Conservation (phyloP, 2,329 filamentous ascomycete species). For the Karstenula rhodostoma region DNA sequence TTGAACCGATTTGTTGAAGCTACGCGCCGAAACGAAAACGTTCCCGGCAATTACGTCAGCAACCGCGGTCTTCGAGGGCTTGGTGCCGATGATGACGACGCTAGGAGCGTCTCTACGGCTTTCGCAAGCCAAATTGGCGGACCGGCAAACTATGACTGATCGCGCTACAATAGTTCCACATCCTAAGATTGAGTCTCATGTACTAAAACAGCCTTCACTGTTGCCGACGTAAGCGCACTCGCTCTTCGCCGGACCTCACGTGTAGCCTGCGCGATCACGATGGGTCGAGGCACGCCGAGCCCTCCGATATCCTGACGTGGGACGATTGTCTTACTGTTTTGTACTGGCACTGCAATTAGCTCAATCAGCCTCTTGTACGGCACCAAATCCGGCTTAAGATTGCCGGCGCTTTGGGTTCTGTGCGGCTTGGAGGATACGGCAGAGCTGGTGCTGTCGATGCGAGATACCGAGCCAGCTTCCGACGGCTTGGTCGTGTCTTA, state of each 20-base stretch:
- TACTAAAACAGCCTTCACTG: conserved; percentile 13
- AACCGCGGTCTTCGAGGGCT: conserved; percentile 54
- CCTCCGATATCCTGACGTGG: not conserved
- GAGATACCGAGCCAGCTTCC: not conserved
- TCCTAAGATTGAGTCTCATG: conserved; percentile 19
- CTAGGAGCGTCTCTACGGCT: conserved; percentile 93
- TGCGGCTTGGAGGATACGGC: not conserved
- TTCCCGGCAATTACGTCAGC: conserved; percentile 48
- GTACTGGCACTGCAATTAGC: conserved; percentile 5
- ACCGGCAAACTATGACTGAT: conserved; percentile 67
- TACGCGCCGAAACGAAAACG: conserved; percentile 68
- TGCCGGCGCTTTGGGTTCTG: not conserved
- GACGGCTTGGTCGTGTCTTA: not conserved
- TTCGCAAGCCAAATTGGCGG: conserved; percentile 96
- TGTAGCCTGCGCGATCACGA: not conserved
- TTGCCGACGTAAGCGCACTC: conserved; percentile 13
- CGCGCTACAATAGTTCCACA: conserved; percentile 2
- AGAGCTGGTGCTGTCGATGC: not conserved
- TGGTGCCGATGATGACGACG: conserved; percentile 80
- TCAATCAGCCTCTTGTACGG: conserved; percentile 3
- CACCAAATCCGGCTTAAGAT: not conserved
- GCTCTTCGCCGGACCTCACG: conserved; percentile 4
- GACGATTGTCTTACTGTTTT: not conserved
- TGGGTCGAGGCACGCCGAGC: not conserved
- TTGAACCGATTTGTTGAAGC: conserved; percentile 94